Evolutionary conservation across 2,329 filamentous ascomycete genomes (phyloP), one percentile per base, ranked within the genome.

Genomic region (Epichloe gansuensis): DNA sequence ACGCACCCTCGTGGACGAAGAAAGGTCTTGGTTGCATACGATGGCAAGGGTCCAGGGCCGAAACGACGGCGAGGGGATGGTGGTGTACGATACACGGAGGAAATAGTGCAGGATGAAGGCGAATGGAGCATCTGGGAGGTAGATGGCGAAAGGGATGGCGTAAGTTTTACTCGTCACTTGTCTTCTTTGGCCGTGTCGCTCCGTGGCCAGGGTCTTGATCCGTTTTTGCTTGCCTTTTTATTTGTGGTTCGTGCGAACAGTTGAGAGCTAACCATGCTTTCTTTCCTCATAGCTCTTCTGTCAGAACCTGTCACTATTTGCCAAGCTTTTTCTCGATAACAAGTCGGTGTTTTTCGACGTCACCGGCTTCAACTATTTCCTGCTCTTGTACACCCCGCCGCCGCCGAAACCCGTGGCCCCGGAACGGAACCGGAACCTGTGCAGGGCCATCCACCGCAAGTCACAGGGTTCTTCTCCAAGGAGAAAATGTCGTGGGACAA

Each of bases 401-500:
- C 63, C 67, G 1, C 58, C 58, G 9, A 61, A 56, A 35, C 57
- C 61, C 11, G 46, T 53, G 37, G 51, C 53, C 12, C 50, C 15
- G 54, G 11, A 15, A 48, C 28, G 17, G 60, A 38, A 38, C 52
- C 28, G 17, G 60, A 38, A 38, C 52, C 56, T 11, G 50, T 28
- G 17, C 54, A 48, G 23, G 47, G 17, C 25, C 51, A 31, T 15
- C 54, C 58, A 2, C 66, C 66, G 11, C 68, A 69, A 51, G 83
- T 96, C 34, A 81, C 91, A 1, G 93, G 93, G n/a, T 97, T 97
- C 76, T 98, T 97, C 73, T 94, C 88, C 57, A 97, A 98, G 66
- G 93, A 98, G 69, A 97, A 97, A 67, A 86, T 96, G 75, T 95
- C 89, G 3, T 98, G 93, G 91, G 93, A 98, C 63, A 91, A 91